These are phyloP conservation scores for Calonectria pauciramosa DNA, from an alignment of 2,329 filamentous ascomycete genomes.

Conservation along the genomic window DNA sequence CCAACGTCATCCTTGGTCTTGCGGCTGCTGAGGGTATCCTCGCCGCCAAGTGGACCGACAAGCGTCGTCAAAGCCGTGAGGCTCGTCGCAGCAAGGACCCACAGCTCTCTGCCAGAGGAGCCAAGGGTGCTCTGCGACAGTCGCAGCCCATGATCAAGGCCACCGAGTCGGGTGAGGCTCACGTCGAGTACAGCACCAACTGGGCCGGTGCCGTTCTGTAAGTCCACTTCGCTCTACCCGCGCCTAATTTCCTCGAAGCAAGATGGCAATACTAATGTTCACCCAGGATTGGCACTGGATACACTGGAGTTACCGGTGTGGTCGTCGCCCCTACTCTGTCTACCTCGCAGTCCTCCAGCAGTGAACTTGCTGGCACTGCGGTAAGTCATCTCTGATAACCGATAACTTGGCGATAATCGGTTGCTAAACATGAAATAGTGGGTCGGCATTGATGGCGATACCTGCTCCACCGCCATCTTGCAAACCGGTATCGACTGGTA, in stretches of 20 bases:
- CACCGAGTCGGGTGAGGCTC: not conserved
- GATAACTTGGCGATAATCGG: too few relatives aligned
- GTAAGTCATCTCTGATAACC: not conserved
- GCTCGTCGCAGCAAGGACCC: not conserved
- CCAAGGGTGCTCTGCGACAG: slow-evolving; percentile 2
- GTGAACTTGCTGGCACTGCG: not conserved
- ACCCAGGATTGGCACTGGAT: not conserved
- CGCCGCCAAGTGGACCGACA: slow-evolving; percentile 7
- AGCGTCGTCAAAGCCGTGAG: slow-evolving; percentile 1
- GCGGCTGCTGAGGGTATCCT: slow-evolving; percentile 6
- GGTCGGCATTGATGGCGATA: slow-evolving; percentile 23
- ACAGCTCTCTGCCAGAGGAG: not conserved
- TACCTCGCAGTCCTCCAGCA: not conserved
- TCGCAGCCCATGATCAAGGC: not conserved
- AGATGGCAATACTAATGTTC: not conserved
- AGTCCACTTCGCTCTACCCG: not conserved
- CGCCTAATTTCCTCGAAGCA: accelerated
- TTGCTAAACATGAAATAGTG: not conserved
- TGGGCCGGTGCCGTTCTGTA: slow-evolving; percentile 22
- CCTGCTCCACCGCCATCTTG: slow-evolving; percentile 7
- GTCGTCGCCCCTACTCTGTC: not conserved
- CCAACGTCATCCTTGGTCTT: not conserved
- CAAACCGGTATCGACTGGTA: slow-evolving; percentile 21
- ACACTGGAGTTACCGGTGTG: slow-evolving; percentile 12
- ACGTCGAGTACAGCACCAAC: slow-evolving; percentile 18